These are phyloP conservation scores for Aspergillus texensis DNA, from an alignment of 2,329 filamentous ascomycete genomes.

Conservation along the genomic window DNA sequence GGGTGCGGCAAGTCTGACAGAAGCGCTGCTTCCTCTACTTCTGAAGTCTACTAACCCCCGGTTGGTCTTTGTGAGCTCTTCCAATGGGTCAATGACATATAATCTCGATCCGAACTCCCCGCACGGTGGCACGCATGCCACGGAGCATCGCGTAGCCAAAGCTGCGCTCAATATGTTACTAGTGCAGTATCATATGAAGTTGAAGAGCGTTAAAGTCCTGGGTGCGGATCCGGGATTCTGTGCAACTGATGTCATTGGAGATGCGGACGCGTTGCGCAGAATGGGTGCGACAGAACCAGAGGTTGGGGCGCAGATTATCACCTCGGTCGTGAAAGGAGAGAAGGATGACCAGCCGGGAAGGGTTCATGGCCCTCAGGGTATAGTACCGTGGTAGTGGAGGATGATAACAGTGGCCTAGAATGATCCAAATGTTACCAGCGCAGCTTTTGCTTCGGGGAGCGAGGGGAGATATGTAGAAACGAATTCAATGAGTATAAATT, in stretches of 20 bases:
- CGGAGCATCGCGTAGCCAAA: background rate
- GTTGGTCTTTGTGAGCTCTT: background rate
- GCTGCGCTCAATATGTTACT: background rate
- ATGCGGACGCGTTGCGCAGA: background rate
- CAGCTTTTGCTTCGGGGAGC: background rate
- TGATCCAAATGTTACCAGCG: background rate
- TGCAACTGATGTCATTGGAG: background rate
- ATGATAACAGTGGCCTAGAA: background rate
- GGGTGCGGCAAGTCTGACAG: background rate
- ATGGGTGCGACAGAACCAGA: background rate
- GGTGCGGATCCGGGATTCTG: background rate
- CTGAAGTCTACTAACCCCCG: background rate
- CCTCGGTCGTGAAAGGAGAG: background rate
- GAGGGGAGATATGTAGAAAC: background rate
- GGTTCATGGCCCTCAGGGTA: background rate
- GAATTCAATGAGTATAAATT: background rate
- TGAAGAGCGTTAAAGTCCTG: background rate
- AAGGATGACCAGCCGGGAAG: background rate
- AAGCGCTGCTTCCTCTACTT: background rate
- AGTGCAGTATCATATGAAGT: background rate
- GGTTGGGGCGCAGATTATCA: background rate
- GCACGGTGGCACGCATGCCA: background rate
- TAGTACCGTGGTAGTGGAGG: background rate
- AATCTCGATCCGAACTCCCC: background rate
- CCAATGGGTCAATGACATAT: background rate